Percentiles rank a stretch among this genome's conserved stretches.
These are phyloP conservation scores for Penicillium sp. DNA, from an alignment of 2,329 filamentous ascomycete species.

Conservation along the genomic window DNA sequence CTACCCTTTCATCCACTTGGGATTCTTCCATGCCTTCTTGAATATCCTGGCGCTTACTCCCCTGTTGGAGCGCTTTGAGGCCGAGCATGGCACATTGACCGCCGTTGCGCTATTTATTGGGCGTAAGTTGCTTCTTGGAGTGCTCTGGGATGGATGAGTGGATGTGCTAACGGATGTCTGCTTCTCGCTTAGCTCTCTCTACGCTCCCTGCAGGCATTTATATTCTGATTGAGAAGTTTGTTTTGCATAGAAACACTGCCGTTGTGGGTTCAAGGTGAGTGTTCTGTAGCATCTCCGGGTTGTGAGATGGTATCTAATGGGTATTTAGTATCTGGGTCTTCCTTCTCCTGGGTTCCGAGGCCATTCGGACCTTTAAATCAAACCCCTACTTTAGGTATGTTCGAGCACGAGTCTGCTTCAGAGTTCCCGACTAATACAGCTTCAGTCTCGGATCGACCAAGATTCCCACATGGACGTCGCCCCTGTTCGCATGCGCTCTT, in stretches of 20 bases:
- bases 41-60: slow-evolving; percentile 75
- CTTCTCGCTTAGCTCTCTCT: slow-evolving; percentile 63
- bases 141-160: too few relatives aligned
- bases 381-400: slow-evolving; percentile 64
- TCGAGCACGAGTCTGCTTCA: neutral
- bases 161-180: too few relatives aligned
- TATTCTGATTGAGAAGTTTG: slow-evolving; percentile 63
- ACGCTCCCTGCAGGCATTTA: slow-evolving; percentile 77
- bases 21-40: slow-evolving; percentile 68
- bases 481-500: slow-evolving; percentile 66
- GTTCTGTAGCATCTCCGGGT: too few relatives aligned
- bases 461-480: slow-evolving; percentile 87
- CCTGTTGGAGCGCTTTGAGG: slow-evolving; percentile 87
- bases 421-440: slow-evolving; percentile 16
- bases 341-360: slow-evolving; percentile 72
- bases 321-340: slow-evolving; percentile 94
- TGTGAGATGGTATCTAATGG: neutral
- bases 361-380: slow-evolving; percentile 70
- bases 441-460: slow-evolving; percentile 50
- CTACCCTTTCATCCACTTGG: slow-evolving; percentile 76
- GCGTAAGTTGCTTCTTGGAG: too few relatives aligned
- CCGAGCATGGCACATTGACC: slow-evolving; percentile 80
- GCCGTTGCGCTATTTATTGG: slow-evolving; percentile 82
- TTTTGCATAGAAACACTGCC: slow-evolving; percentile 62
- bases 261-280: slow-evolving; percentile 76